Conservation (phyloP, 257 asterid species). For the Ajuga chamaepitys region DNA sequence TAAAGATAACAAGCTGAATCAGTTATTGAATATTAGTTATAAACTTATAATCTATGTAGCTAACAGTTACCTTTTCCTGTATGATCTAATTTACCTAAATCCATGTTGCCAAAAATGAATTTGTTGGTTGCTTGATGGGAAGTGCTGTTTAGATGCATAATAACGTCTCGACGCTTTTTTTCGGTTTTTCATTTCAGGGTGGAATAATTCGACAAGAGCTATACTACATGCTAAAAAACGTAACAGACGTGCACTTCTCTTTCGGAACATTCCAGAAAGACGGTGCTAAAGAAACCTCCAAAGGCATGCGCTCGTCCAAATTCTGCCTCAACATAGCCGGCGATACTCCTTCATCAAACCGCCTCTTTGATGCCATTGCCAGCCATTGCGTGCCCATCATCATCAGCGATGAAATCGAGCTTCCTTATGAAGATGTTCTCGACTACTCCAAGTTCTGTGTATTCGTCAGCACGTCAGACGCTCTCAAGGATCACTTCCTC, state of each 20-base stretch:
- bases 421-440: conserved; percentile 50
- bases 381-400: conserved; percentile 60
- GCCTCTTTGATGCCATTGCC: conserved; percentile 57
- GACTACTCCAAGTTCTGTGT: conserved; percentile 48
- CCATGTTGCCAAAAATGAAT: neutral
- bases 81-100: neutral
- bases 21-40: too few relatives aligned
- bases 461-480: conserved; percentile 39
- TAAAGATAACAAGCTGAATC: too few relatives aligned
- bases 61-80: neutral
- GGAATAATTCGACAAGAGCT: conserved; percentile 54
- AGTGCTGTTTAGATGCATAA: neutral
- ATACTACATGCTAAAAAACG: conserved; percentile 48
- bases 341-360: conserved; percentile 64
- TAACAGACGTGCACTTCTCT: conserved; percentile 53
- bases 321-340: conserved; percentile 75
- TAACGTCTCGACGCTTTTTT: neutral
- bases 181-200: conserved; percentile 33
- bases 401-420: conserved; percentile 55
- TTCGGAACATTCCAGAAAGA: conserved; percentile 46
- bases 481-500: conserved; percentile 31
- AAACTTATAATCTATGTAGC: too few relatives aligned
- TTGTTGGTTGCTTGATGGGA: neutral
- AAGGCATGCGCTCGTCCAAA: conserved; percentile 55
- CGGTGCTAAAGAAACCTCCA: conserved; percentile 34